These are phyloP conservation scores for Boechera stricta DNA, from an alignment of 345 rosid genomes.

Conservation along the genomic window DNA sequence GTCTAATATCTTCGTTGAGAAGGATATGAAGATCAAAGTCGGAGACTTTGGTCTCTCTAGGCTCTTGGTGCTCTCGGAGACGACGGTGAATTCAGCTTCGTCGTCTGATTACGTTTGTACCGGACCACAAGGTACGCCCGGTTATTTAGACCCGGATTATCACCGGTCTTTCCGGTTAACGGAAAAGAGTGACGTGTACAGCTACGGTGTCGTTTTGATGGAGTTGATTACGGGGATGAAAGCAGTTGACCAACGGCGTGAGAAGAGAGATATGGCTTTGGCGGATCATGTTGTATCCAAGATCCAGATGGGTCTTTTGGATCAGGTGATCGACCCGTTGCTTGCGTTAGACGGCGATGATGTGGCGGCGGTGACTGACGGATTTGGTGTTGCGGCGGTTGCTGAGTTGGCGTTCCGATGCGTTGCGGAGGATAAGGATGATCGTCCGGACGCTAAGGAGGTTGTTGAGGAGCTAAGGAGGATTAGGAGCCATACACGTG, in stretches of 20 bases:
- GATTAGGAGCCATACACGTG: conserved; percentile 56
- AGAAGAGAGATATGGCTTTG: conserved; percentile 78
- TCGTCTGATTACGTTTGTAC: conserved; percentile 80
- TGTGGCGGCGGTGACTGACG: conserved; percentile 15
- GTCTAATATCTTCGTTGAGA: conserved; percentile 83
- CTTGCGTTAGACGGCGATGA: conserved; percentile 49
- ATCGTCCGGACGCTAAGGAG: conserved; percentile 84
- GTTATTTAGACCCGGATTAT: conserved; percentile 90
- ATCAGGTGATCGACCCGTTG: conserved; percentile 70
- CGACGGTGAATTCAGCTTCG: conserved; percentile 52
- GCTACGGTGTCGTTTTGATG: conserved; percentile 82
- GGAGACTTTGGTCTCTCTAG: conserved; percentile 92
- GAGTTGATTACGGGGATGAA: conserved; percentile 83
- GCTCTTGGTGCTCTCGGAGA: conserved; percentile 59
- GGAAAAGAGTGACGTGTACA: conserved; percentile 90
- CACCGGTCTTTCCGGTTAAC: conserved; percentile 89
- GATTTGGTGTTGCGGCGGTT: conserved; percentile 58
- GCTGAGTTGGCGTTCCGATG: conserved; percentile 95
- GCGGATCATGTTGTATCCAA: conserved; percentile 82
- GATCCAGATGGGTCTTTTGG: conserved; percentile 77
- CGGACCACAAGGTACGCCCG: conserved; percentile 96
- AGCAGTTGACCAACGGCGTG: conserved; percentile 87
- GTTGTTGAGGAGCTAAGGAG: conserved; percentile 74
- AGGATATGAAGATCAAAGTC: conserved; percentile 81
- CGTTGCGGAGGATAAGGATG: conserved; percentile 90